Conservation (phyloP, 495 filamentous ascomycete species). For the Oidiodendron maius region DNA sequence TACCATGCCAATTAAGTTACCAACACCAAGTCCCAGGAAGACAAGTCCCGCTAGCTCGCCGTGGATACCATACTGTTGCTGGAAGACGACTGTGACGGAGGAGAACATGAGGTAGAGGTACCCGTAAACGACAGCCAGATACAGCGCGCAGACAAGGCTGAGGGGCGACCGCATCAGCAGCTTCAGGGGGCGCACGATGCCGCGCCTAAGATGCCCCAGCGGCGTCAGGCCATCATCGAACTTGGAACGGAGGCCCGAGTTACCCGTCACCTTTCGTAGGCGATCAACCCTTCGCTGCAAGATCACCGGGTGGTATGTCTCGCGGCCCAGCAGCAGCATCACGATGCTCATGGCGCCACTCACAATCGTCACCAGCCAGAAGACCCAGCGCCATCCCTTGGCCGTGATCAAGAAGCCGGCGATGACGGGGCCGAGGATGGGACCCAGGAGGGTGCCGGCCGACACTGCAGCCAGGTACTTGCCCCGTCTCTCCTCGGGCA, state of each 20-base stretch:
- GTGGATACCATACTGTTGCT: neutral
- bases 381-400: conserved; percentile 62
- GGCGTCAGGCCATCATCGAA: conserved; percentile 42
- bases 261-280: conserved; percentile 39
- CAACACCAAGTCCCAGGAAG: neutral
- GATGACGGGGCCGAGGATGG: conserved; percentile 47
- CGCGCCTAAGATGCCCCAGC: conserved; percentile 40
- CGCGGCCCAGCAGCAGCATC: conserved; percentile 31
- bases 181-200: conserved; percentile 51
- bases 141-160: no score
- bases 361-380: conserved; percentile 35
- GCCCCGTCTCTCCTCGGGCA: no score
- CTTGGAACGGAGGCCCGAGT: conserved; percentile 38
- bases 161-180: conserved; percentile 56
- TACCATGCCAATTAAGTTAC: no score
- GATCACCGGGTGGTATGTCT: conserved; percentile 31
- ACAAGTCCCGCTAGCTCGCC: neutral
- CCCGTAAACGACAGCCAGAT: neutral
- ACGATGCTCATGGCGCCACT: conserved; percentile 3
- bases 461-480: no score
- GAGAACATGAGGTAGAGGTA: neutral
- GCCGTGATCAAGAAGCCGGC: conserved; percentile 50
- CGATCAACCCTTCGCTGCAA: conserved; percentile 24
- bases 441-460: conserved; percentile 76
- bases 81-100: neutral